These are phyloP conservation scores for Hygrophila difformis DNA, from an alignment of 257 asterid species.

Conservation along the genomic window DNA sequence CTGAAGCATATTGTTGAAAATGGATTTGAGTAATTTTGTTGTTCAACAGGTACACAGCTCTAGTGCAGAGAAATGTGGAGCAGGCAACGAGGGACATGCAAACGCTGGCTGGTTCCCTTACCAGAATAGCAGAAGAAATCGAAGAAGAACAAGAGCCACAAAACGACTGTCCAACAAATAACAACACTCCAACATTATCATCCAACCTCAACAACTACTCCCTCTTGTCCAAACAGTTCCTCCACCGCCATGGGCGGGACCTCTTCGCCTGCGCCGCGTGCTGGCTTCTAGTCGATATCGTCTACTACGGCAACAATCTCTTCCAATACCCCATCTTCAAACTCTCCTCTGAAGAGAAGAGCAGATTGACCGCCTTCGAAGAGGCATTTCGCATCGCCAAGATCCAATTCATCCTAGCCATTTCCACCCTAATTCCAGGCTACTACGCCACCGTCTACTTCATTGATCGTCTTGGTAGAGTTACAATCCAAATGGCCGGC, in stretches of 20 bases:
- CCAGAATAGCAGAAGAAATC: constrained; percentile 26
- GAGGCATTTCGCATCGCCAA: constrained; percentile 36
- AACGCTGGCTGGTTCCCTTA: constrained; percentile 24
- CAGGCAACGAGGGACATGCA: constrained; percentile 48
- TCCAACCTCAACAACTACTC: constrained; percentile 23
- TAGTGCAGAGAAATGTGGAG: constrained; percentile 35
- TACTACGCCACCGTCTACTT: constrained; percentile 42
- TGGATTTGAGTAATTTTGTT: no score
- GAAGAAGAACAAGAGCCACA: constrained; percentile 3
- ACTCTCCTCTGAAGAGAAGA: not conserved
- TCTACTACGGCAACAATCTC: constrained; percentile 46
- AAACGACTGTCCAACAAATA: not conserved
- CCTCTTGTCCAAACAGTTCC: constrained; percentile 31
- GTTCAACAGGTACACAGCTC: constrained; percentile 45
- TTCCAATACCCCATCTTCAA: constrained; percentile 35
- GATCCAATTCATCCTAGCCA: constrained; percentile 43
- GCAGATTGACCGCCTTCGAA: constrained; percentile 22
- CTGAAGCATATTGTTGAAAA: no score
- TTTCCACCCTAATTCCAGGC: constrained; percentile 51
- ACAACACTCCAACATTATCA: no score
- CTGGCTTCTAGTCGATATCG: constrained; percentile 46
- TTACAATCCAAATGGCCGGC: constrained; percentile 41
- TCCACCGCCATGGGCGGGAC: constrained; percentile 43
- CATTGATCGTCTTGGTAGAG: constrained; percentile 50
- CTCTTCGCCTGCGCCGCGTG: constrained; percentile 37